These are phyloP conservation scores for Solanum corneliomulleri DNA, from an alignment of 257 asterid species.

Conservation along the genomic window DNA sequence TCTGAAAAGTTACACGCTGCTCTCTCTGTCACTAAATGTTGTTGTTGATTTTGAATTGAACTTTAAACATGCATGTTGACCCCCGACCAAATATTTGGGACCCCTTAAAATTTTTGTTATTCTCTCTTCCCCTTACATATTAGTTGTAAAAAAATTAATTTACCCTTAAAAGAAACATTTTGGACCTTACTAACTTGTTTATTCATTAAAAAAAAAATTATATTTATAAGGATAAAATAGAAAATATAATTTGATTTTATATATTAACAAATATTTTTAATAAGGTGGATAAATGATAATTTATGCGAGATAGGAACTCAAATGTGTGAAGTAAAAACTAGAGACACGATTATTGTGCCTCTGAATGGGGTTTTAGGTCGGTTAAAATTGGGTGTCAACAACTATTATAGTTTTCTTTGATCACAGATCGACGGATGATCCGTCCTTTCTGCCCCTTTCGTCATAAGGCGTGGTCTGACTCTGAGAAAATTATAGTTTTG, in stretches of 20 bases:
- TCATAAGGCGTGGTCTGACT: too few species aligned
- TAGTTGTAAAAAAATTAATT: neutral
- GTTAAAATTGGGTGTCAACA: too few species aligned
- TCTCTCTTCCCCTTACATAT: neutral
- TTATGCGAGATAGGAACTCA: neutral
- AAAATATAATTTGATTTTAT: too few species aligned
- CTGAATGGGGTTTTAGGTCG: too few species aligned
- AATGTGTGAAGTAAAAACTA: neutral
- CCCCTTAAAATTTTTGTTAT: neutral
- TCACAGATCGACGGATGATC: too few species aligned
- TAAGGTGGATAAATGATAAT: neutral
- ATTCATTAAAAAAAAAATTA: too few species aligned
- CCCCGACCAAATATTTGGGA: neutral
- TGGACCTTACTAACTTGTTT: neutral
- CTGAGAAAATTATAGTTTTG: too few species aligned
- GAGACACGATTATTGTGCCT: neutral
- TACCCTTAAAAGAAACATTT: neutral
- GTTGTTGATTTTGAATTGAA: neutral
- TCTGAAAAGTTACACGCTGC: too few species aligned
- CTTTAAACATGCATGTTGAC: neutral
- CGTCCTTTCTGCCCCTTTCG: too few species aligned
- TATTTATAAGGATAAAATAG: neutral
- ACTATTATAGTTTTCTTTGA: too few species aligned
- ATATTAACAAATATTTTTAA: neutral
- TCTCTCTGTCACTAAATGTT: neutral